A percentile compares a stretch with the other conserved stretches of the same genome.
Evolutionary conservation across 1,284 basidiomycete species (phyloP).

Genomic region (Irpex sp.): DNA sequence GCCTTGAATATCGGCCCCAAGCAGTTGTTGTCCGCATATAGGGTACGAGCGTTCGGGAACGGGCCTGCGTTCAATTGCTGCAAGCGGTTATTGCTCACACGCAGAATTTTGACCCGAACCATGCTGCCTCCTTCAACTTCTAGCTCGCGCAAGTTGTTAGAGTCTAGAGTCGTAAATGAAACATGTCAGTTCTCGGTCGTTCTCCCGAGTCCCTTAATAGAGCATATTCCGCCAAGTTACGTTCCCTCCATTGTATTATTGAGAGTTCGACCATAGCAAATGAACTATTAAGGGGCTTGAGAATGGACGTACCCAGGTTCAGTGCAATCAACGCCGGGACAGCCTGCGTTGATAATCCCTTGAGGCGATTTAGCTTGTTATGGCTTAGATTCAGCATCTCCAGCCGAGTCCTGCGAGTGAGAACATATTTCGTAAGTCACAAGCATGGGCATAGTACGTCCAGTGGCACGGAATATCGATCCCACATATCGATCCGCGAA

Average conservation of each 20-base stretch:
- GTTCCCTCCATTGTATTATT: too few relatives aligned
- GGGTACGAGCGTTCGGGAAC: constrained; percentile 78
- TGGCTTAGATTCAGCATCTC: constrained; percentile 82
- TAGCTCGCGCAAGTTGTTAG: constrained; percentile 61
- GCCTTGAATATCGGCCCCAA: constrained; percentile 54
- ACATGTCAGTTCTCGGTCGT: background rate
- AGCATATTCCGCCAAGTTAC: too few relatives aligned
- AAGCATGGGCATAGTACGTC: background rate
- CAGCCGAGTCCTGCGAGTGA: constrained; percentile 60
- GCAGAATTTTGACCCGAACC: constrained; percentile 77
- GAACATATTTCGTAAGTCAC: constrained; percentile 17
- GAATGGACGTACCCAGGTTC: constrained; percentile 68
- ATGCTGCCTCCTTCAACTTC: constrained; percentile 46
- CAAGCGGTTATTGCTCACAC: constrained; percentile 82
- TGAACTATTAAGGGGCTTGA: background rate
- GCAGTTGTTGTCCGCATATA: constrained; percentile 90
- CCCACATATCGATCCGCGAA: background rate
- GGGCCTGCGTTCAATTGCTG: constrained; percentile 62
- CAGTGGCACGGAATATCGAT: background rate
- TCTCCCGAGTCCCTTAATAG: background rate
- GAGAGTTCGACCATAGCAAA: too few relatives aligned
- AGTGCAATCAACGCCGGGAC: constrained; percentile 66
- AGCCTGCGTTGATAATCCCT: constrained; percentile 47
- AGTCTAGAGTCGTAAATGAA: constrained; percentile 46
- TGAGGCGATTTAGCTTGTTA: constrained; percentile 66